Evolutionary conservation across 352 stramenopile genomes (phyloP).

Genomic region (Phytophthora tentaculata): DNA sequence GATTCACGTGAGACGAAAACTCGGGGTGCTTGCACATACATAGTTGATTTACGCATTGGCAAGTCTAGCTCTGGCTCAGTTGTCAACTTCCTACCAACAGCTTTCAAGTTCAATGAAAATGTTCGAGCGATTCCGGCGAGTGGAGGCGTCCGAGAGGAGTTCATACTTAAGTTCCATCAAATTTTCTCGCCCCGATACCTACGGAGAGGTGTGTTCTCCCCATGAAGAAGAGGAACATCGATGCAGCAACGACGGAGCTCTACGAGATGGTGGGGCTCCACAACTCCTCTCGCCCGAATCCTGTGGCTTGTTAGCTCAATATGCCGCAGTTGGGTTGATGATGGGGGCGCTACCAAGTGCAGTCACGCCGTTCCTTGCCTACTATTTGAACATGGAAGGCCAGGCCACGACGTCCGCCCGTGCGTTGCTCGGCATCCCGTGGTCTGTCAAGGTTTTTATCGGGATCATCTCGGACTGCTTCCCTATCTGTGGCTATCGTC

Average conservation of each 20-base stretch:
- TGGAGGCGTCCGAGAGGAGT: slow-evolving; percentile 10
- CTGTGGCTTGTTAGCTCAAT: slow-evolving; percentile 67
- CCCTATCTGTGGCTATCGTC: slow-evolving; percentile 60
- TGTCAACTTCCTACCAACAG: slow-evolving; percentile 1
- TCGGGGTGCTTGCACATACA: slow-evolving; percentile 9
- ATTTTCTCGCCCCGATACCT: slow-evolving; percentile 23
- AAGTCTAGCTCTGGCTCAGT: slow-evolving; percentile 4
- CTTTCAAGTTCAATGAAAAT: slow-evolving; percentile 3
- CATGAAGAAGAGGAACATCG: slow-evolving; percentile 17
- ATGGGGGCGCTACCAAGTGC: slow-evolving; percentile 63
- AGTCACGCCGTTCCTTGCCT: slow-evolving; percentile 57
- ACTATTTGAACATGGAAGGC: slow-evolving; percentile 77
- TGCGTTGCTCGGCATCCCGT: slow-evolving; percentile 58
- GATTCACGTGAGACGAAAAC: slow-evolving; percentile 24
- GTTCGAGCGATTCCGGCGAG: slow-evolving; percentile 15
- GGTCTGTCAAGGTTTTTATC: slow-evolving; percentile 73
- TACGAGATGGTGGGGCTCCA: slow-evolving; percentile 47
- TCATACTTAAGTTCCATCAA: slow-evolving; percentile 33
- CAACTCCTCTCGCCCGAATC: slow-evolving; percentile 51
- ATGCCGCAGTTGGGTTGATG: slow-evolving; percentile 68
- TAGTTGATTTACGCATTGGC: background rate
- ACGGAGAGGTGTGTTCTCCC: slow-evolving; percentile 20
- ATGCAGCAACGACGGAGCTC: slow-evolving; percentile 29
- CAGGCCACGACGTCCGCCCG: slow-evolving; percentile 62
- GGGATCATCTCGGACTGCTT: slow-evolving; percentile 71